Percentiles rank a stretch among this genome's conserved stretches.
phyloP scores from a whole-genome alignment of 2,329 filamentous ascomycete species.

The Ceratocystis cacaofunesta region DNA sequence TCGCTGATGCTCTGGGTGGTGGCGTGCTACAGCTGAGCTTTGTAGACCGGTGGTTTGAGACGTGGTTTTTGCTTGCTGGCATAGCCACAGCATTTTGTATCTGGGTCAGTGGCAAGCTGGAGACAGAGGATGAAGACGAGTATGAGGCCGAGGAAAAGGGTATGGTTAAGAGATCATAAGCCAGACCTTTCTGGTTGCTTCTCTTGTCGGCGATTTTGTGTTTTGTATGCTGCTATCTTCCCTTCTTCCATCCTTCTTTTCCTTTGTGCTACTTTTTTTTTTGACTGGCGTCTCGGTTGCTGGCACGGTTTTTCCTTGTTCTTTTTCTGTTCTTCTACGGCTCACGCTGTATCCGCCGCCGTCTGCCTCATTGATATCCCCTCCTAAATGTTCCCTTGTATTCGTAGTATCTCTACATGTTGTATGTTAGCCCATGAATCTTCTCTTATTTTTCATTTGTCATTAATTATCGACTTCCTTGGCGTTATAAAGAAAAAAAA shows the following conservation, averaged over 20 bases:
- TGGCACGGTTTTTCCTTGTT: not conserved
- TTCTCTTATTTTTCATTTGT: constrained; percentile 2
- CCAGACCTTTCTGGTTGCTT: constrained; percentile 16
- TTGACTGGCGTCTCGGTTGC: constrained; percentile 3
- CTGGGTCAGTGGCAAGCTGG: constrained; percentile 38
- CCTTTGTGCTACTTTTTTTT: constrained; percentile 4
- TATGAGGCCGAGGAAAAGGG: constrained; percentile 52
- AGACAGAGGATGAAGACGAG: constrained; percentile 43
- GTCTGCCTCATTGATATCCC: not conserved
- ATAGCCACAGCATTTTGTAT: constrained; percentile 54
- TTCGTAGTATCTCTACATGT: not conserved
- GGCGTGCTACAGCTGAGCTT: constrained; percentile 50
- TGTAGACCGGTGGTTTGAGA: constrained; percentile 67
- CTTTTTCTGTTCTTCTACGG: not conserved
- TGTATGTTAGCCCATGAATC: not conserved
- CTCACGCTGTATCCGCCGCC: not conserved
- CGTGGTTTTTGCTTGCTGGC: constrained; percentile 63
- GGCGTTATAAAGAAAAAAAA: not conserved
- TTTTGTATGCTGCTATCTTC: not conserved
- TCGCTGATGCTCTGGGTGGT: constrained; percentile 57
- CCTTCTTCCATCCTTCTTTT: constrained; percentile 3
- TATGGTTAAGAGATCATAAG: constrained; percentile 51
- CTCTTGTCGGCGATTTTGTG: not conserved
- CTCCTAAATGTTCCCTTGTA: too few species aligned
- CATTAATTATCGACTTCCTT: not conserved